These are phyloP conservation scores for Cymbopogon citratus DNA, from an alignment of 176 grass and related monocot species.

Conservation along the genomic window DNA sequence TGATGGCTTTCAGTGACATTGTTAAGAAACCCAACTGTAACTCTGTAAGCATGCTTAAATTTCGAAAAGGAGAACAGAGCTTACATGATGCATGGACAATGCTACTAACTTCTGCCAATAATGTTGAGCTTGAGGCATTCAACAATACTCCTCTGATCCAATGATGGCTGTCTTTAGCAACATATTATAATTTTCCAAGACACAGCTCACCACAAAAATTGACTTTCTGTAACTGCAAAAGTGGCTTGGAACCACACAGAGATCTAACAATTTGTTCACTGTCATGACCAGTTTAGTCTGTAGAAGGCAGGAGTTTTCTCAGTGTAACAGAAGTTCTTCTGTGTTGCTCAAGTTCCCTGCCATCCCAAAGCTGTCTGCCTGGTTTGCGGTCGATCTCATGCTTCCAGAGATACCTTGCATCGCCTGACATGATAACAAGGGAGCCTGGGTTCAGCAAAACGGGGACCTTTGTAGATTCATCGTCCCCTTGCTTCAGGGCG, in stretches of 20 bases:
- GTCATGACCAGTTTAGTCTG: not conserved
- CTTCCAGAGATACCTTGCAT: slow-evolving; percentile 76
- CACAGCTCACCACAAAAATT: not conserved
- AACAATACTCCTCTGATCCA: not conserved
- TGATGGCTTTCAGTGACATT: not conserved
- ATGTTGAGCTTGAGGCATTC: not conserved
- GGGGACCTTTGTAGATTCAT: slow-evolving; percentile 7
- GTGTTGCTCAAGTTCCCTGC: slow-evolving; percentile 19
- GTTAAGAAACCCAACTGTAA: not conserved
- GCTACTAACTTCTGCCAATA: not conserved
- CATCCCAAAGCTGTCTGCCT: slow-evolving; percentile 16
- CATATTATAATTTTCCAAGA: not conserved
- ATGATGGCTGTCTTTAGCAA: not conserved
- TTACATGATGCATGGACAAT: not conserved
- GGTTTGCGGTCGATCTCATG: slow-evolving; percentile 78
- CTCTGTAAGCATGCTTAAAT: not conserved
- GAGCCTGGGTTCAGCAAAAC: slow-evolving; percentile 68
- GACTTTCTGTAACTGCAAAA: not conserved
- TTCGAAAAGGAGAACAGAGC: not conserved
- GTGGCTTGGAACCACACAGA: not conserved
- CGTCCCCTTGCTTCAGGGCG: not conserved
- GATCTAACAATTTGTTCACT: not conserved
- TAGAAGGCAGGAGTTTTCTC: slow-evolving; percentile 12
- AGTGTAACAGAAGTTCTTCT: slow-evolving; percentile 10
- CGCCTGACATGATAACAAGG: slow-evolving; percentile 66